These are phyloP conservation scores for Mortierella antarctica DNA, from an alignment of 192 early-diverging fungal species.

Conservation along the genomic window DNA sequence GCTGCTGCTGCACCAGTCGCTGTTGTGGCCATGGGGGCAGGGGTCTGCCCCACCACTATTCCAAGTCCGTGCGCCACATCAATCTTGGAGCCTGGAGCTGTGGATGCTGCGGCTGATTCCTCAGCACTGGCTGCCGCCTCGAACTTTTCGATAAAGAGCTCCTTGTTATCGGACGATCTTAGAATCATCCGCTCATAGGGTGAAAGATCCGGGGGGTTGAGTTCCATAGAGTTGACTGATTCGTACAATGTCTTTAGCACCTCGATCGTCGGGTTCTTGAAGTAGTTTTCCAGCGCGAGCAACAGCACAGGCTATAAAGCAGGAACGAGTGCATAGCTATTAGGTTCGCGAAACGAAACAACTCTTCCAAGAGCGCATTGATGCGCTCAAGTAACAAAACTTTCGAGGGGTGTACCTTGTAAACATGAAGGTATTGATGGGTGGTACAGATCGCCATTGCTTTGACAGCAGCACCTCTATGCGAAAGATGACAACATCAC, in stretches of 20 bases:
- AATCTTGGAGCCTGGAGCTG: neutral
- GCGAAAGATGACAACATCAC: neutral
- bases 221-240: constrained; percentile 87
- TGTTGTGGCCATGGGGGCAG: neutral
- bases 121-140: constrained; percentile 21
- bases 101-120: neutral
- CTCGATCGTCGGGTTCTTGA: constrained; percentile 76
- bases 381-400: constrained; percentile 4
- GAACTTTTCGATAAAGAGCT: constrained; percentile 89
- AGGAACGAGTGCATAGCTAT: neutral
- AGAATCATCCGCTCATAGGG: constrained; percentile 86
- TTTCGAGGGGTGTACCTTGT: constrained; percentile 63
- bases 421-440: constrained; percentile 92
- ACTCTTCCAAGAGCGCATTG: constrained; percentile 8
- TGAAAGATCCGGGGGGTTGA: constrained; percentile 84
- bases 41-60: constrained; percentile 33
- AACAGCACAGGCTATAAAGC: constrained; percentile 81
- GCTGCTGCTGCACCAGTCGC: constrained; percentile 3
- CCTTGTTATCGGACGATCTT: constrained; percentile 82
- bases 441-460: constrained; percentile 94
- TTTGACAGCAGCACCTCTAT: constrained; percentile 90
- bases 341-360: neutral
- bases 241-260: constrained; percentile 84
- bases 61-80: constrained; percentile 56
- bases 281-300: constrained; percentile 93